phyloP scores from a whole-genome alignment of 78 protist species.

The slime mould (Dictyostelium discoideum) region dicty_2.7 NC_007091.3:3954001-3954500 shows the following conservation, averaged over 20 bases:
- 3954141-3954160: background rate
- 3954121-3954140: background rate
- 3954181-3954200: background rate
- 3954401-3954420: background rate
- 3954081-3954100: background rate
- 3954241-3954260: background rate
- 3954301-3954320: background rate
- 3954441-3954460: background rate
- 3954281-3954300: background rate
- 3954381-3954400: background rate
- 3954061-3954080: background rate
- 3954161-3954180: background rate
- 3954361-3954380: background rate
- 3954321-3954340: background rate
- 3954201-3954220: background rate
- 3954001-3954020: background rate
- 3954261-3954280: background rate
- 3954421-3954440: background rate
- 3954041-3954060: background rate
- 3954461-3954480: background rate
- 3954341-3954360: background rate
- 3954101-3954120: background rate
- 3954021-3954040: background rate
- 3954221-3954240: too few species aligned
- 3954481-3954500: background rate